These are phyloP conservation scores for Mortierella hygrophila DNA, from an alignment of 192 early-diverging fungal genomes.

Conservation along the genomic window DNA sequence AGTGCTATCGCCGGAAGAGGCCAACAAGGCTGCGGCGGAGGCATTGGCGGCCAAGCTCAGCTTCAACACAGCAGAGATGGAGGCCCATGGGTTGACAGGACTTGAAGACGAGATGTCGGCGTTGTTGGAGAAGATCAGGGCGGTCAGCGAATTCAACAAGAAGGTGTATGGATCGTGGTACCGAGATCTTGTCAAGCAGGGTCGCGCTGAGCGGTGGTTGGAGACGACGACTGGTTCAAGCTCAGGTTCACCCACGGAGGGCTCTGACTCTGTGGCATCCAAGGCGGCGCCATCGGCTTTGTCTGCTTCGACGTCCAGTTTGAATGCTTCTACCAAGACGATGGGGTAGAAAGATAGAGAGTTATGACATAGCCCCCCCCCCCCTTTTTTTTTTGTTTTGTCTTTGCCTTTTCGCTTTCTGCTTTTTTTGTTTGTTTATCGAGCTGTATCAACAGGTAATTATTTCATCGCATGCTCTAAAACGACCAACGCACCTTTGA, in stretches of 20 bases:
- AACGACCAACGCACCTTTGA: background rate
- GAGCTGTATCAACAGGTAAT: background rate
- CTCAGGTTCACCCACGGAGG: background rate
- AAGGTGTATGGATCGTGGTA: conserved; percentile 56
- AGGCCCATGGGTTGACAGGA: conserved; percentile 53
- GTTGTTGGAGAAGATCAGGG: conserved; percentile 51
- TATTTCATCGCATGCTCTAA: background rate
- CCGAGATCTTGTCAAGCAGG: conserved; percentile 46
- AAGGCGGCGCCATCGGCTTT: background rate
- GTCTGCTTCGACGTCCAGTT: background rate
- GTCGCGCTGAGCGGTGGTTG: conserved; percentile 45
- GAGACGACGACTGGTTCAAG: background rate
- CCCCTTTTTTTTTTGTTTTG: conserved; percentile 6
- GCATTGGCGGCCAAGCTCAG: conserved; percentile 48
- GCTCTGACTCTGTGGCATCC: background rate
- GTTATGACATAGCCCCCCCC: background rate
- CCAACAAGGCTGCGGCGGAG: conserved; percentile 49
- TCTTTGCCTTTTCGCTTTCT: background rate
- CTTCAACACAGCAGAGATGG: conserved; percentile 51
- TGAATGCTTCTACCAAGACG: background rate
- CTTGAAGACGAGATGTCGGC: conserved; percentile 54
- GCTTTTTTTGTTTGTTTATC: background rate
- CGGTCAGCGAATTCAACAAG: conserved; percentile 51
- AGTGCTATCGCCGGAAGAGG: conserved; percentile 33
- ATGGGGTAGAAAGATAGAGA: background rate